Evolutionary conservation across 495 filamentous ascomycete species (phyloP).

Genomic region (Cryomyces antarcticus): DNA sequence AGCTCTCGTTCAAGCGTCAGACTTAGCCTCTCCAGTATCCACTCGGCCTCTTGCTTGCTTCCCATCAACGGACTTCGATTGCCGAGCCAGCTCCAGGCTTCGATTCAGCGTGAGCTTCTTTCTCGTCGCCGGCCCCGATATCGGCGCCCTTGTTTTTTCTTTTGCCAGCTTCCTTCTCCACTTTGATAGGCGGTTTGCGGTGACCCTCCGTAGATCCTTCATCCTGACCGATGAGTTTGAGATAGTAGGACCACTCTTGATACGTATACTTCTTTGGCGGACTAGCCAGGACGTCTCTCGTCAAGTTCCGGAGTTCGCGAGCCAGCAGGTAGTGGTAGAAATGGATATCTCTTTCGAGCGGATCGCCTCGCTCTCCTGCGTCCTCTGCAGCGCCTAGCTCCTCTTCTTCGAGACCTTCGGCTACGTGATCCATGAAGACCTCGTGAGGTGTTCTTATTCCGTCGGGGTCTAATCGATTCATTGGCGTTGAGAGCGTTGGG

Average conservation of each 20-base stretch:
- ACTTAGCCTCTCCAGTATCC: slow-evolving; percentile 54
- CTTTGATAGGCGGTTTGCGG: slow-evolving; percentile 9
- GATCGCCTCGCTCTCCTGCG: slow-evolving; percentile 24
- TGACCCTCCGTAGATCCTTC: slow-evolving; percentile 21
- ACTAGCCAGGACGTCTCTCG: slow-evolving; percentile 35
- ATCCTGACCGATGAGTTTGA: slow-evolving; percentile 55
- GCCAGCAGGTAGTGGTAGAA: slow-evolving; percentile 49
- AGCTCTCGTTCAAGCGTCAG: slow-evolving; percentile 43
- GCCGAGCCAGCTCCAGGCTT: slow-evolving; percentile 58
- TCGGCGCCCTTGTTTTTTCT: slow-evolving; percentile 8
- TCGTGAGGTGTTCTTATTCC: slow-evolving; percentile 8
- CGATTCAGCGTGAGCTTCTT: not conserved
- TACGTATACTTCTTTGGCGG: slow-evolving; percentile 54
- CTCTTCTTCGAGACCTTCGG: slow-evolving; percentile 16
- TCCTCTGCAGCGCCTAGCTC: slow-evolving; percentile 22
- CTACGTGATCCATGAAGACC: slow-evolving; percentile 11
- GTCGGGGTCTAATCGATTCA: slow-evolving; percentile 5
- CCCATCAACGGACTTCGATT: slow-evolving; percentile 54
- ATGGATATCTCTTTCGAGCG: slow-evolving; percentile 24
- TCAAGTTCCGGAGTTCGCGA: slow-evolving; percentile 45
- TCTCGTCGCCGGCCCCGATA: not conserved
- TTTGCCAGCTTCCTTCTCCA: slow-evolving; percentile 8
- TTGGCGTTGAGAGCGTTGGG: not conserved
- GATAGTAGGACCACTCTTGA: slow-evolving; percentile 64
- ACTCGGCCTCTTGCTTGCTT: slow-evolving; percentile 51